Evolutionary conservation across 441 rosid genomes (phyloP), one percentile per base, ranked within the genome.

Genomic region (Croton laevigatus): DNA sequence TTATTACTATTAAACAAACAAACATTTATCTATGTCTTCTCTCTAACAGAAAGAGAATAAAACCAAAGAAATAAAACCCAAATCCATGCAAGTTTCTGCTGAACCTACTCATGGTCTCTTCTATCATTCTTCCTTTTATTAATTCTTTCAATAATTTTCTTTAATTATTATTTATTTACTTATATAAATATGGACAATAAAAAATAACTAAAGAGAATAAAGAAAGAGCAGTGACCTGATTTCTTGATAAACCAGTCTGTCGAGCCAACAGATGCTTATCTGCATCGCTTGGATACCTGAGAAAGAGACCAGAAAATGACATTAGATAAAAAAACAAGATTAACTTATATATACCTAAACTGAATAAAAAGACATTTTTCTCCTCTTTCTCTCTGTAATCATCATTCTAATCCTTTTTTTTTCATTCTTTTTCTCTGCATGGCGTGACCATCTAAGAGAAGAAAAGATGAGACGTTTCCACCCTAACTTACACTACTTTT

Each of bases 201-300:
- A 5, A 4, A 32, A 8, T 27, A 22, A 34, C 3, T 22, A 51
- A 4, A 44, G 4, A 37, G 1, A 8, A 73, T 37, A 54, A 34
- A 53, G 52, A 69, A 20, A 54, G 23, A 51, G 74, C 23, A 3
- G 55, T 36, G 51, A 94, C 98, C 96, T 94, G 98, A 75, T 89
- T 94, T 84, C 94, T 89, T 58, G 98, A 91, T 83, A 94, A 79
- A 71, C 96, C 94, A 81, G 98, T 91, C 91, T 94, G 98, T 73
- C 97, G 80, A 80, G 98, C 96, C 88, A 94, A 84, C 80, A 91
- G 91, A 81, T 89, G 98, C 81, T 94, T 94, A 91, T 94, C 98
- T 40, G 94, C 97, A 81, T 94, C 98, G 74, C 97, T 94, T 84
- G 98, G 98, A 74, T 94, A 94, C 96, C 98, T 94, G 98, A 89